Conservation (phyloP, 2,329 filamentous ascomycete genomes). For the Aspergillus flavus region DNA sequence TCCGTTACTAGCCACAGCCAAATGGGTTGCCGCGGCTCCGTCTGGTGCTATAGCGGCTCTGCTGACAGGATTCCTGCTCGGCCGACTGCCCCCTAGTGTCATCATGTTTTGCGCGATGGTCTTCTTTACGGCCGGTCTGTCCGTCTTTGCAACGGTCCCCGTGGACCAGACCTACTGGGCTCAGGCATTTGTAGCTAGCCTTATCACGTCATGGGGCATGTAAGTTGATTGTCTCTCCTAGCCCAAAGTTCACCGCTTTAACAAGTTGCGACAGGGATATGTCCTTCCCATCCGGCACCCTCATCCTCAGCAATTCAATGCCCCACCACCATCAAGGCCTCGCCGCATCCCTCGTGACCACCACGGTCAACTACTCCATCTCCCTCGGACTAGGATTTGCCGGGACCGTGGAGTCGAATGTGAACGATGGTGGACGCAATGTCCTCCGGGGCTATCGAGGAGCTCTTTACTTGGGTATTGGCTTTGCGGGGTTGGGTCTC, state of each 20-base stretch:
- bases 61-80: conserved; percentile 38
- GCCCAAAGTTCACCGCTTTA: background rate
- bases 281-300: conserved; percentile 63
- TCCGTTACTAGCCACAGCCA: conserved; percentile 31
- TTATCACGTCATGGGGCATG: conserved; percentile 37
- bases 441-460: conserved; percentile 41
- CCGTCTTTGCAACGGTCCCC: conserved; percentile 51
- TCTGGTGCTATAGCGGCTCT: conserved; percentile 37
- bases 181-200: conserved; percentile 61
- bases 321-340: conserved; percentile 53
- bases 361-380: conserved; percentile 70
- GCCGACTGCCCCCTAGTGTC: conserved; percentile 30
- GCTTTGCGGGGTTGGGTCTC: conserved; percentile 31
- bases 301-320: conserved; percentile 62
- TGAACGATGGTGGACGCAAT: conserved; percentile 42
- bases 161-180: conserved; percentile 64
- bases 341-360: conserved; percentile 62
- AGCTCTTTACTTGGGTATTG: conserved; percentile 44
- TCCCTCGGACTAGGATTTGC: conserved; percentile 68
- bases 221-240: conserved; percentile 10
- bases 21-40: conserved; percentile 28
- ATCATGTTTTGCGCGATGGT: conserved; percentile 35
- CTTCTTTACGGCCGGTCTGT: conserved; percentile 46
- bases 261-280: conserved; percentile 59
- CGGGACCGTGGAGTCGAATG: conserved; percentile 61